phyloP scores from a whole-genome alignment of 495 filamentous ascomycete species.

The Thermothielavioides terrestris region DNA sequence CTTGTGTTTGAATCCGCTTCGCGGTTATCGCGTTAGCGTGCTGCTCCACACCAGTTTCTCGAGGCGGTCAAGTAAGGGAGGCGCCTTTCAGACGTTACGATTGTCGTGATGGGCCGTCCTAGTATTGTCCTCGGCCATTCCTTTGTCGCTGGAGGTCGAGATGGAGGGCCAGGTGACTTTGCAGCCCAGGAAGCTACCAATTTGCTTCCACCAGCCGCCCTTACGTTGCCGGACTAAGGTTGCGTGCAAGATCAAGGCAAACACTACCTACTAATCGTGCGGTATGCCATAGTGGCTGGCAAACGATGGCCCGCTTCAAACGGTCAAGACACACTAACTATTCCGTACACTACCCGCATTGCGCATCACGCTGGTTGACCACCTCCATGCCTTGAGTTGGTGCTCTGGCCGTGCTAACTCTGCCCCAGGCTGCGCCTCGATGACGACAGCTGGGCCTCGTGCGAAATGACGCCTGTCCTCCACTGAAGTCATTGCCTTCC shows the following conservation, averaged over 20 bases:
- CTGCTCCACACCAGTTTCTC: not conserved
- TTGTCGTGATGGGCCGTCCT: slow-evolving; percentile 5
- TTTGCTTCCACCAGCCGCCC: slow-evolving; percentile 1
- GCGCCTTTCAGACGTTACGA: not conserved
- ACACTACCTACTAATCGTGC: no score
- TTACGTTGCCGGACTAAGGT: not conserved
- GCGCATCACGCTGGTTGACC: no score
- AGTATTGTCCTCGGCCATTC: slow-evolving; percentile 12
- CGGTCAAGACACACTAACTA: no score
- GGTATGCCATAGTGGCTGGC: no score
- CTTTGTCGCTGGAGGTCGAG: not conserved
- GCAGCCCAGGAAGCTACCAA: not conserved
- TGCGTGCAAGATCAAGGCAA: slow-evolving; percentile 2
- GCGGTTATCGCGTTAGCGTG: not conserved
- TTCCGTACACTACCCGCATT: no score
- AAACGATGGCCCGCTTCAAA: no score
- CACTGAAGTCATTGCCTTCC: no score
- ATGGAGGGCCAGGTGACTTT: not conserved
- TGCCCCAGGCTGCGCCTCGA: no score
- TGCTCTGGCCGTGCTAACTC: no score
- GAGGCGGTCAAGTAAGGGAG: slow-evolving; percentile 2
- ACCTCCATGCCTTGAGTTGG: no score
- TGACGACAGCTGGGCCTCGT: no score
- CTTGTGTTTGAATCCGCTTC: not conserved
- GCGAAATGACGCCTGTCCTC: no score